phyloP scores from a whole-genome alignment of 495 filamentous ascomycete genomes.

The Aspergillus saccharolyticus region DNA sequence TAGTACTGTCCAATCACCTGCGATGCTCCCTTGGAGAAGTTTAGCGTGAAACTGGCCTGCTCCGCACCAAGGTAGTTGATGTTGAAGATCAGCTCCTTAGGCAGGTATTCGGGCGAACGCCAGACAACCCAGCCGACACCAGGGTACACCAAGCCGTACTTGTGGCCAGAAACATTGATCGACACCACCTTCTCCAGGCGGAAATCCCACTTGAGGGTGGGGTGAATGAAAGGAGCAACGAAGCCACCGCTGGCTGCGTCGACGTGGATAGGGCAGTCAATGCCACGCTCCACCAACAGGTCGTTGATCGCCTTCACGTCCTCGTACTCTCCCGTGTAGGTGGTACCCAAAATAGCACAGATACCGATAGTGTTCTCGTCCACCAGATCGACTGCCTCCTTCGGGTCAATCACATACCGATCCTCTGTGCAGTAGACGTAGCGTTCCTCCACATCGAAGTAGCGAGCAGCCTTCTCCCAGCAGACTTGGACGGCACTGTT shows the following conservation, averaged over 20 bases:
- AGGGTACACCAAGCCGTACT: slow-evolving; percentile 75
- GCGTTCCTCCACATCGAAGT: slow-evolving; percentile 89
- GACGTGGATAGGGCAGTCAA: slow-evolving; percentile 83
- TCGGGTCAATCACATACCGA: slow-evolving; percentile 82
- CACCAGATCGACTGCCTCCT: slow-evolving; percentile 71
- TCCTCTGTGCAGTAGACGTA: slow-evolving; percentile 78
- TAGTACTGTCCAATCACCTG: slow-evolving; percentile 97
- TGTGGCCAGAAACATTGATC: slow-evolving; percentile 91
- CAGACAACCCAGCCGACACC: slow-evolving; percentile 92
- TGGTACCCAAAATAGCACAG: slow-evolving; percentile 82
- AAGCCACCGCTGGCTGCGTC: slow-evolving; percentile 89
- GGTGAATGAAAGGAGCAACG: slow-evolving; percentile 79
- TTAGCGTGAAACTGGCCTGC: slow-evolving; percentile 92
- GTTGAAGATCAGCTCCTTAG: slow-evolving; percentile 91
- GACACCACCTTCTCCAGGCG: slow-evolving; percentile 77
- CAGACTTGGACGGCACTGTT: slow-evolving; percentile 88
- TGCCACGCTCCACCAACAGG: slow-evolving; percentile 60
- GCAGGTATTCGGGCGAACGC: slow-evolving; percentile 76
- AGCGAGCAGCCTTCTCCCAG: slow-evolving; percentile 92
- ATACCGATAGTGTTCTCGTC: slow-evolving; percentile 97
- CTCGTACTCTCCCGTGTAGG: slow-evolving; percentile 95
- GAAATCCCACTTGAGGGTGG: slow-evolving; percentile 82
- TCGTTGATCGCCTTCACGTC: slow-evolving; percentile 88
- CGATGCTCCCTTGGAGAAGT: slow-evolving; percentile 89
- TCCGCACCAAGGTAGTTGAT: slow-evolving; percentile 95